Evolutionary conservation across 2,329 filamentous ascomycete genomes (phyloP).

Genomic region (Exophiala bonariae): DNA sequence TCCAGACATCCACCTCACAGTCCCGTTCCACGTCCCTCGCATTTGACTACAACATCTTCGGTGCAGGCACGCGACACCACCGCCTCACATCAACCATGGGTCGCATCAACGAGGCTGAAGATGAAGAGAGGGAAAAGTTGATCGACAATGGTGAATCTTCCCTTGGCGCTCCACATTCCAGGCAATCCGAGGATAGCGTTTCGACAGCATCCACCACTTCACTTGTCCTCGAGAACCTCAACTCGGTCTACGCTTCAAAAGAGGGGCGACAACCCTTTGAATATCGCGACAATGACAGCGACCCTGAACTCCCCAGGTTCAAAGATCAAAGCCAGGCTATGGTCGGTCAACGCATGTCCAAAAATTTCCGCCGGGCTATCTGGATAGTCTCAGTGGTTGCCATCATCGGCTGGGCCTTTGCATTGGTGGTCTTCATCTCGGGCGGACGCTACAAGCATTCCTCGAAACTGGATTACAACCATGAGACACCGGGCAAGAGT

Average conservation of each 20-base stretch:
- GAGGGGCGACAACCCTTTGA: slow-evolving; percentile 14
- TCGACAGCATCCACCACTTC: slow-evolving; percentile 30
- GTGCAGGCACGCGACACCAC: slow-evolving; percentile 3
- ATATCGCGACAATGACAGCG: slow-evolving; percentile 30
- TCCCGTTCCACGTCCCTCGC: slow-evolving; percentile 21
- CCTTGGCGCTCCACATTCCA: not conserved
- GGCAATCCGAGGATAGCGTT: slow-evolving; percentile 24
- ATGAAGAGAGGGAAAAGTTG: slow-evolving; percentile 18
- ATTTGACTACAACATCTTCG: slow-evolving; percentile 18
- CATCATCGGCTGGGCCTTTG: slow-evolving; percentile 46
- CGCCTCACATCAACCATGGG: slow-evolving; percentile 12
- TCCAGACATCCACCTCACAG: not conserved
- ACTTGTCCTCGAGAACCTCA: slow-evolving; percentile 32
- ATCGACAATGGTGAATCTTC: slow-evolving; percentile 9
- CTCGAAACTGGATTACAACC: slow-evolving; percentile 30
- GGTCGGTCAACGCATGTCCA: slow-evolving; percentile 24
- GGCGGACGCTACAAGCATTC: slow-evolving; percentile 35
- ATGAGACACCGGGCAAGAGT: slow-evolving; percentile 35
- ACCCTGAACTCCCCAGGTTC: slow-evolving; percentile 29
- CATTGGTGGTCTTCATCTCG: slow-evolving; percentile 44
- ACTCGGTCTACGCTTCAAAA: slow-evolving; percentile 15
- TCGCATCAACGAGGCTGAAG: not conserved
- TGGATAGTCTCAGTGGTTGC: slow-evolving; percentile 44
- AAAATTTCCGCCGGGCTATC: slow-evolving; percentile 37
- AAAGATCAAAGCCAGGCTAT: slow-evolving; percentile 17